phyloP scores from a whole-genome alignment of 129 eudicot species.

The Scalesia atractyloides region DNA sequence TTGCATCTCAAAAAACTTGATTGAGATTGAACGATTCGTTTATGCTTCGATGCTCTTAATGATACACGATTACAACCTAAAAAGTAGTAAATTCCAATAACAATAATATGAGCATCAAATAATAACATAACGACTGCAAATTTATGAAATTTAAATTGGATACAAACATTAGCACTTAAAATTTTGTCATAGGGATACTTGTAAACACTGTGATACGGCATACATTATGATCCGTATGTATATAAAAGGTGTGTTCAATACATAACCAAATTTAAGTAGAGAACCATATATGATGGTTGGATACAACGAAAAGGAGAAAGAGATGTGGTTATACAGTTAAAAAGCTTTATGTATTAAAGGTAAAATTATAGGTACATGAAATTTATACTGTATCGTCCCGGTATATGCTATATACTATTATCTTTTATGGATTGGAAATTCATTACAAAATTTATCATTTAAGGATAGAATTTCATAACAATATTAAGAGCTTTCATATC shows the following conservation, averaged over 20 bases:
- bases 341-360: too few species aligned
- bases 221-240: background rate
- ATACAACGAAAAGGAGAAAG: too few species aligned
- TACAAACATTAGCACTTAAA: constrained; percentile 4
- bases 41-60: constrained; percentile 44
- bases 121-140: background rate
- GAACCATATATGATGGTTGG: too few species aligned
- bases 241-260: too few species aligned
- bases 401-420: too few species aligned
- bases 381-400: too few species aligned
- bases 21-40: constrained; percentile 30
- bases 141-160: background rate
- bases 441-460: background rate
- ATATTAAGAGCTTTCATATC: background rate
- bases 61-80: constrained; percentile 46
- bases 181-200: background rate
- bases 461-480: too few species aligned
- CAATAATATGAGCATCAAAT: background rate
- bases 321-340: too few species aligned
- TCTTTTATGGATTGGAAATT: background rate
- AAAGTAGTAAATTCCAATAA: background rate
- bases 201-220: constrained; percentile 7
- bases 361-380: too few species aligned
- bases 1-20: constrained; percentile 33
- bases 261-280: too few species aligned